These are phyloP conservation scores for Funneliformis geosporum DNA, from an alignment of 192 early-diverging fungal genomes.

Conservation along the genomic window DNA sequence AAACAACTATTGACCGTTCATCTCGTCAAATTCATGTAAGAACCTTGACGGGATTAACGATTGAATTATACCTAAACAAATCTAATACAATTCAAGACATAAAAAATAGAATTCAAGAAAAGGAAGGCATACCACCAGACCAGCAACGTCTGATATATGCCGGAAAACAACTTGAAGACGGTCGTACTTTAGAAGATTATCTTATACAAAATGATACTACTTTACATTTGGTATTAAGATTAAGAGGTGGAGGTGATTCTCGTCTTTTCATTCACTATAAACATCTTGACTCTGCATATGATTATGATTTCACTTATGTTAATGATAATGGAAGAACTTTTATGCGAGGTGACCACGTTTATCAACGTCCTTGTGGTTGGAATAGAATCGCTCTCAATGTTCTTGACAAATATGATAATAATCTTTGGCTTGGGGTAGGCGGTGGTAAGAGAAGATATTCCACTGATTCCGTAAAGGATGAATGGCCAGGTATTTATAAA, in stretches of 20 bases:
- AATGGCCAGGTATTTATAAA: slow-evolving; percentile 22
- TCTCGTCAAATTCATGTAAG: slow-evolving; percentile 65
- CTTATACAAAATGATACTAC: slow-evolving; percentile 89
- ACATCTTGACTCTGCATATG: slow-evolving; percentile 5
- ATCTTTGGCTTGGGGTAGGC: slow-evolving; percentile 1
- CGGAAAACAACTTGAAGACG: slow-evolving; percentile 83
- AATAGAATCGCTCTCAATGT: slow-evolving; percentile 22
- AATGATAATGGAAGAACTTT: not conserved
- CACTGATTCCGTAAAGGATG: not conserved
- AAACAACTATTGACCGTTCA: not conserved
- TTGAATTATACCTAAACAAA: slow-evolving; percentile 85
- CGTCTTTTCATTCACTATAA: not conserved
- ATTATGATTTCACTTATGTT: slow-evolving; percentile 25
- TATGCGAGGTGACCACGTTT: not conserved
- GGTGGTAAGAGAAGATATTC: not conserved
- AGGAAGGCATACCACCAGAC: slow-evolving; percentile 85
- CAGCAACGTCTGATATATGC: slow-evolving; percentile 82
- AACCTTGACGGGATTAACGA: slow-evolving; percentile 94
- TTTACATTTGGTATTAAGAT: slow-evolving; percentile 73
- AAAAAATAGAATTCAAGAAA: slow-evolving; percentile 83
- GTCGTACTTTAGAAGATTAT: slow-evolving; percentile 72
- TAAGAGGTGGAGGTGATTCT: slow-evolving; percentile 69
- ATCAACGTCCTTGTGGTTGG: slow-evolving; percentile 24
- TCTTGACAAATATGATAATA: not conserved
- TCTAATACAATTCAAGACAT: slow-evolving; percentile 79